Percentiles rank a stretch among this genome's conserved stretches.
phyloP scores from a whole-genome alignment of 768 basidiomycete species.

The Leucocoprinus sp. region DNA sequence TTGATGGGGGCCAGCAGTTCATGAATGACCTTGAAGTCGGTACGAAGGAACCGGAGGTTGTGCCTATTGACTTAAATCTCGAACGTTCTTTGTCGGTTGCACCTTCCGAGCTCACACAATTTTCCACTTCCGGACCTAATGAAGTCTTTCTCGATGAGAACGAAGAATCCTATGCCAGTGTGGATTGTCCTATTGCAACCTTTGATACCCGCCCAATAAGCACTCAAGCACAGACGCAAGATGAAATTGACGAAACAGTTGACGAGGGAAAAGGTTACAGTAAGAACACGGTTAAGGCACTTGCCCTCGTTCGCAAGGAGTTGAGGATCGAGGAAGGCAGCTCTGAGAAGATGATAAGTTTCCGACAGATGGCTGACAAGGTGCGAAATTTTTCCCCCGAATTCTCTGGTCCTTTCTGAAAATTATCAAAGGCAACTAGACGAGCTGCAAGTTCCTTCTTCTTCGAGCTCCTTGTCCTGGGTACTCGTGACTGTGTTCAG shows the following conservation, averaged over 20 bases:
- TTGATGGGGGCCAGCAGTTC: slow-evolving; percentile 57
- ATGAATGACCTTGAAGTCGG: slow-evolving; percentile 72
- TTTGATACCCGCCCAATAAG: slow-evolving; percentile 61
- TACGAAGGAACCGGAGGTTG: slow-evolving; percentile 38
- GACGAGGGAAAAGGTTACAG: slow-evolving; percentile 61
- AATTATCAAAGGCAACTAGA: slow-evolving; percentile 58
- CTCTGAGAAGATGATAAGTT: slow-evolving; percentile 59
- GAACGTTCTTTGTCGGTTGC: slow-evolving; percentile 40
- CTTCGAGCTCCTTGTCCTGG: slow-evolving; percentile 92
- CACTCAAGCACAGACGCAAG: slow-evolving; percentile 33
- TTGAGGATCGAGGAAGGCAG: slow-evolving; percentile 42
- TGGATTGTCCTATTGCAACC: slow-evolving; percentile 68
- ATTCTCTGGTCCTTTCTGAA: slow-evolving; percentile 1
- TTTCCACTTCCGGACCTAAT: slow-evolving; percentile 62
- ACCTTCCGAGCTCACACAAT: slow-evolving; percentile 48
- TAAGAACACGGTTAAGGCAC: slow-evolving; percentile 82
- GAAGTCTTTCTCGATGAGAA: slow-evolving; percentile 43
- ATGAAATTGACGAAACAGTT: slow-evolving; percentile 17
- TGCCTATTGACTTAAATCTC: slow-evolving; percentile 22
- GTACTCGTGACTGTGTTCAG: slow-evolving; percentile 86
- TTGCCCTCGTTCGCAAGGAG: slow-evolving; percentile 67
- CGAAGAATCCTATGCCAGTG: slow-evolving; percentile 61
- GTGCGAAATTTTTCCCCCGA: slow-evolving; percentile 29
- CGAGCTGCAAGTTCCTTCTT: slow-evolving; percentile 95
- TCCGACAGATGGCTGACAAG: slow-evolving; percentile 72